Evolutionary conservation across 495 filamentous ascomycete genomes (phyloP), one percentile per base, ranked within the genome.

Genomic region (Xylaria sp.): DNA sequence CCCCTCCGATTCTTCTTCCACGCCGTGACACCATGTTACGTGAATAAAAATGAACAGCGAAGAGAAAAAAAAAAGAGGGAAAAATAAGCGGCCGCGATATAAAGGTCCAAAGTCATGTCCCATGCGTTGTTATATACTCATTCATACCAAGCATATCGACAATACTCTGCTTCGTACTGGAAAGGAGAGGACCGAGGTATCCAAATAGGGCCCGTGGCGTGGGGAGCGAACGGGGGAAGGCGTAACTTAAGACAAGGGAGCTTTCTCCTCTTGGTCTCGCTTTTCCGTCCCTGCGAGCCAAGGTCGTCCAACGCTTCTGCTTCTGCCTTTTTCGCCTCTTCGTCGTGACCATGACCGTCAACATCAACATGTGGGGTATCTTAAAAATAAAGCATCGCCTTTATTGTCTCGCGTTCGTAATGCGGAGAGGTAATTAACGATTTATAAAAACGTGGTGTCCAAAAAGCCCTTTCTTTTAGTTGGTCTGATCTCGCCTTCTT

Each of bases 341-440:
- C 44, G 31, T 40, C 37, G 44, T 64, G 61, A 64, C 41, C 61
- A 5, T 44, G 17, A 64, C 43, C 40, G 29, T 52, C 63, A 67
- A 67, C 33, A 35, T 41, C 64, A 67, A 41, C 44, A 24, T 66
- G 48, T 43, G 46, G 46, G 64, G 64, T 67, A 67, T 67, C 64
- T 66, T 21, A 67, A 40, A 53, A 67, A 67, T 52, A 67, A 67
- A 55, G 61, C 33, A 35, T 43, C 33, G 48, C 64, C 64, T 53
- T 14, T 55, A 48, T 67, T 55, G 64, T 67, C 48, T 53, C 29
- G 46, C 29, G 64, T 41, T 33, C 64, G 48, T 40, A 26, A 67
- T 43, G 48, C 48, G 43, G 48, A n/a, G 33, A 17, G n/a, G 48
- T 4, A 31, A 67, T 67, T 67, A 67, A 58, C 31, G 66, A 29